A percentile compares a stretch with the other conserved stretches of the same genome.
These are phyloP conservation scores for Vaucheria bursata DNA, from an alignment of 352 stramenopile genomes.

Conservation along the genomic window DNA sequence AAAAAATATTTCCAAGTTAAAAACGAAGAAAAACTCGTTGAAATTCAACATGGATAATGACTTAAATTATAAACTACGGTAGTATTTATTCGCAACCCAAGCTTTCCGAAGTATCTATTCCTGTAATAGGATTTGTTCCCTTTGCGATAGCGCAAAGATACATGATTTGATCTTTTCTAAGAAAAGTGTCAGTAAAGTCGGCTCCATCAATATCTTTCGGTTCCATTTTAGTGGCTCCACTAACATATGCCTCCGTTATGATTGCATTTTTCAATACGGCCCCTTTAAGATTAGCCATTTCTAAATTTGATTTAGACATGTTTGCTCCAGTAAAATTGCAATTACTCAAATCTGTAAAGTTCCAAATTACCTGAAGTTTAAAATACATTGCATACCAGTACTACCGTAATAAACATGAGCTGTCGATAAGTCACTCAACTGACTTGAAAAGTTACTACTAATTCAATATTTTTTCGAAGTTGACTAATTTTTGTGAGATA, in stretches of 20 bases:
- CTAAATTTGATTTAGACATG: slow-evolving; percentile 47
- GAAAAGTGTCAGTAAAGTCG: slow-evolving; percentile 44
- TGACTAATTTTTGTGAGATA: too few species aligned
- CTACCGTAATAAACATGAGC: too few species aligned
- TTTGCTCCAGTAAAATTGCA: slow-evolving; percentile 41
- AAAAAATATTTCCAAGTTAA: too few species aligned
- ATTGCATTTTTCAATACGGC: slow-evolving; percentile 44
- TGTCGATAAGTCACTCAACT: too few species aligned
- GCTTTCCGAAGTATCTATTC: slow-evolving; percentile 41
- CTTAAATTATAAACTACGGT: too few species aligned
- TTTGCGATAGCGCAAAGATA: slow-evolving; percentile 40
- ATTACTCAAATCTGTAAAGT: slow-evolving; percentile 38
- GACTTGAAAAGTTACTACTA: too few species aligned
- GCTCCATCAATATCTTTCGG: slow-evolving; percentile 40
- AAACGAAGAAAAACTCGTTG: too few species aligned
- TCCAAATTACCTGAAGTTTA: too few species aligned
- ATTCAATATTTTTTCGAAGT: too few species aligned
- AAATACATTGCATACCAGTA: too few species aligned
- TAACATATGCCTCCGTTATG: slow-evolving; percentile 48
- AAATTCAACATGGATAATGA: too few species aligned
- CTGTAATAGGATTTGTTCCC: slow-evolving; percentile 36
- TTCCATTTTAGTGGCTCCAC: slow-evolving; percentile 44
- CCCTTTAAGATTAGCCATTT: slow-evolving; percentile 43
- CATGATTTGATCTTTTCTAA: slow-evolving; percentile 45
- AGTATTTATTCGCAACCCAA: slow-evolving; percentile 18